Percentiles rank a stretch among this genome's conserved stretches.
Evolutionary conservation across 2,329 filamentous ascomycete genomes (phyloP).

Genomic region (Calonectria crousiana): DNA sequence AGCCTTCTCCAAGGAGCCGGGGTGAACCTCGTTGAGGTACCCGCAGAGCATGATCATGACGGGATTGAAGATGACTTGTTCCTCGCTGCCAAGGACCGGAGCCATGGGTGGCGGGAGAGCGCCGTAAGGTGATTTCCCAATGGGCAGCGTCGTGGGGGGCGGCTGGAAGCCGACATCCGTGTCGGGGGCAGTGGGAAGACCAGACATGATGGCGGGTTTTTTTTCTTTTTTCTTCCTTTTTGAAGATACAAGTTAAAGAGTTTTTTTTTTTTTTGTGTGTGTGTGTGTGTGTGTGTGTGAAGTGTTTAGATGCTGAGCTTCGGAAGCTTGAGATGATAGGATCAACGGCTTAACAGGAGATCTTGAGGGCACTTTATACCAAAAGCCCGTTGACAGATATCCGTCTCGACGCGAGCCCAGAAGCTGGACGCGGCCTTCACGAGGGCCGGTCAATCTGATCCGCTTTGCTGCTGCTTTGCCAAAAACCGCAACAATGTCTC

Average conservation of each 20-base stretch:
- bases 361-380: constrained; percentile 1
- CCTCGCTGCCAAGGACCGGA: constrained; percentile 18
- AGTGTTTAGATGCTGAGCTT: not conserved
- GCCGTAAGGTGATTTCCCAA: not conserved
- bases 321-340: not conserved
- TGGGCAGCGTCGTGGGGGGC: constrained; percentile 21
- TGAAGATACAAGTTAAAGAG: not conserved
- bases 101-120: not conserved
- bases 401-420: not conserved
- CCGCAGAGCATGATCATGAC: constrained; percentile 38
- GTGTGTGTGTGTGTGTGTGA: too few relatives aligned
- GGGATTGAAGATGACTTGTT: constrained; percentile 33
- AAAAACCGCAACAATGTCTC: not conserved
- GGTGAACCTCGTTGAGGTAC: constrained; percentile 27
- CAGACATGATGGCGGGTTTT: constrained; percentile 29
- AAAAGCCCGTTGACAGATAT: not conserved
- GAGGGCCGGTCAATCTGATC: not conserved
- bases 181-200: constrained; percentile 40
- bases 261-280: too few relatives aligned
- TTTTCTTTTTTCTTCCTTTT: not conserved
- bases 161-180: constrained; percentile 38
- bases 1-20: constrained; percentile 26
- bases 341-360: not conserved
- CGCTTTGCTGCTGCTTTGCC: not conserved
- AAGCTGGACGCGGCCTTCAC: not conserved